Base-by-base conservation (phyloP, 495 filamentous ascomycete species). In the Penicillium robsamsonii region DNA sequence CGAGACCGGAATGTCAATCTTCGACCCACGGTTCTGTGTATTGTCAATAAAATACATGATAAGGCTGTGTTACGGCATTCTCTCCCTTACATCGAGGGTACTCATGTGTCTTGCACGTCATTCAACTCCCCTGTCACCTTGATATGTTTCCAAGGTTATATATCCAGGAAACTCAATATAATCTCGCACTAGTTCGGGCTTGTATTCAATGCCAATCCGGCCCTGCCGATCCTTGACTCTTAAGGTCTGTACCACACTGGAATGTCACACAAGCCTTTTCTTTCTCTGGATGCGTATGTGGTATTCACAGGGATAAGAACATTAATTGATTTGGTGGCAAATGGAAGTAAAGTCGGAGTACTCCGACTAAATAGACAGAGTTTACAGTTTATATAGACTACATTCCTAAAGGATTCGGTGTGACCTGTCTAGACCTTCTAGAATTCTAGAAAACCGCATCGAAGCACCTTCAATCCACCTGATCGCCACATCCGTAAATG, bases 401-500 rank as follows among this genome's bases (percentile, higher is more conserved):
- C 20, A n/a, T 40, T 25, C 22, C 7, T n/a, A 9, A n/a, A 35
- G 2, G 25, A 27, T 27, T 12, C 25, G 13, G 35, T 41, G 17
- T 13, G 40, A 46, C 51, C 8, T 38, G 50, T 57, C 53, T 53
- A 46, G 48, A 33, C 55, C 61, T 66, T 68, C 62, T 61, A 66
- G 65, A 63, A 61, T 66, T 66, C 63, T 61, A 64, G 63, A 48
- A 68, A 66, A 46, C 41, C 50, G 56, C 49, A 53, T 56, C 64
- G 64, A 64, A 65, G 55, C 54, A 57, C 48, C 33, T 50, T 47
- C 50, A 27, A 50, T 33, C 31, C 17, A 53, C 35, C 35, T 27
- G 56, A 58, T 58, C 56, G 56, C 56, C 56, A 53, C 55, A 56
- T 47, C 53, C 53, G 46, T 37, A 15, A 29, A 46, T 5, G 7